Percentiles rank a stretch among this genome's conserved stretches.
Evolutionary conservation across 805 yeast species (phyloP).

Genomic region (Myxozyma mucilagina): DNA sequence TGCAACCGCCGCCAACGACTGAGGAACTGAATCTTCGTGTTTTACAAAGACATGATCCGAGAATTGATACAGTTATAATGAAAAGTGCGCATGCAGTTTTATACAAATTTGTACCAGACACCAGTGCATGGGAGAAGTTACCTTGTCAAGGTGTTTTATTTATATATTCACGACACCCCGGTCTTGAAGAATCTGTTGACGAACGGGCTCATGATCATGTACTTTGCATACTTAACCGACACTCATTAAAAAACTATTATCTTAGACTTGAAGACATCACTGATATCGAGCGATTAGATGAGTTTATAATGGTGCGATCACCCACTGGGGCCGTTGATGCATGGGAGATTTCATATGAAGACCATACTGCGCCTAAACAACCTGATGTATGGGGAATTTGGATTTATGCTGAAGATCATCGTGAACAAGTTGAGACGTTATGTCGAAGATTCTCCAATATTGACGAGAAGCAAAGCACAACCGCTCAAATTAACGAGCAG

Average conservation of each 20-base stretch:
- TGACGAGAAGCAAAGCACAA: background rate
- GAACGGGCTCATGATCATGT: slow-evolving; percentile 10
- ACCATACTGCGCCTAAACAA: slow-evolving; percentile 8
- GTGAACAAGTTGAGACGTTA: slow-evolving; percentile 14
- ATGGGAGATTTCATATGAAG: slow-evolving; percentile 27
- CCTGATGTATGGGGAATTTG: slow-evolving; percentile 33
- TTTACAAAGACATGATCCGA: slow-evolving; percentile 41
- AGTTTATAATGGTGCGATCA: slow-evolving; percentile 28
- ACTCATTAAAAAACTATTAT: slow-evolving; percentile 22
- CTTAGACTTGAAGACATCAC: slow-evolving; percentile 23
- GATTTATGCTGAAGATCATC: slow-evolving; percentile 22
- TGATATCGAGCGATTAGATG: slow-evolving; percentile 28
- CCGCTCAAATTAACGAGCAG: background rate
- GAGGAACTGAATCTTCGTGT: slow-evolving; percentile 38
- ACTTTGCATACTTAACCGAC: slow-evolving; percentile 26
- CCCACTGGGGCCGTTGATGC: slow-evolving; percentile 21
- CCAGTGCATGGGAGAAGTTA: slow-evolving; percentile 43
- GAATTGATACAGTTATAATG: slow-evolving; percentile 40
- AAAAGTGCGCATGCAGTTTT: slow-evolving; percentile 46
- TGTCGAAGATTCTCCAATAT: slow-evolving; percentile 7
- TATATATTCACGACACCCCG: slow-evolving; percentile 40
- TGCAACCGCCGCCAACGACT: background rate
- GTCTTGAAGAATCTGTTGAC: background rate
- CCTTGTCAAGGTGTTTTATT: slow-evolving; percentile 45
- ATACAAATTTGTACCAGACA: slow-evolving; percentile 40